Conservation (phyloP, 2,329 filamentous ascomycete genomes). For the Chaetomiaceae sp. region DNA sequence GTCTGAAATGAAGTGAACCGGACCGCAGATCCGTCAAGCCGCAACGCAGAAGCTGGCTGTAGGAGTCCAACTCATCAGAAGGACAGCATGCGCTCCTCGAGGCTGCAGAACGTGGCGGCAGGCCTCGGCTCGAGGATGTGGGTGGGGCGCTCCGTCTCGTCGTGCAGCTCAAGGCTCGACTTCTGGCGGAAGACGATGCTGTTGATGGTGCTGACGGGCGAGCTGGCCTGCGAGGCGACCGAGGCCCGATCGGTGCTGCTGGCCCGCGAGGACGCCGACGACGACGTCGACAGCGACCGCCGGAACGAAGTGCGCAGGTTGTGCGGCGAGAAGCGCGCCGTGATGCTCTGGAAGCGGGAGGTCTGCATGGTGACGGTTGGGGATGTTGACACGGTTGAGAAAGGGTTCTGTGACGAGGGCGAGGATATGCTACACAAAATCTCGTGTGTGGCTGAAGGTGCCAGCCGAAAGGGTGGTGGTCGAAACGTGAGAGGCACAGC, state of each 20-base stretch:
- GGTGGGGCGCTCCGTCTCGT: conserved; percentile 41
- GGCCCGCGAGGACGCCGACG: conserved; percentile 33
- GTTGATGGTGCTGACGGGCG: conserved; percentile 48
- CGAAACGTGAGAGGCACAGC: conserved; percentile 14
- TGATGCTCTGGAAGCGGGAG: conserved; percentile 44
- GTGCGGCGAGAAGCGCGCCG: conserved; percentile 45
- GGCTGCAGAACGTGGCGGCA: conserved; percentile 56
- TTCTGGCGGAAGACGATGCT: conserved; percentile 51
- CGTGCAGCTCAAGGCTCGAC: conserved; percentile 51
- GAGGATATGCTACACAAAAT: background rate
- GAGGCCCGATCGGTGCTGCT: conserved; percentile 38
- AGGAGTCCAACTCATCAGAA: conserved; percentile 25
- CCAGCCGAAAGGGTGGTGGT: background rate
- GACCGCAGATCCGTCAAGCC: no score
- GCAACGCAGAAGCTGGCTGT: no score
- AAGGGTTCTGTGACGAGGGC: conserved; percentile 8
- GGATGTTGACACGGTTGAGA: background rate
- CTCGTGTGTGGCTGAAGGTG: background rate
- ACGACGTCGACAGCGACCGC: conserved; percentile 40
- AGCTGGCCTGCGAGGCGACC: conserved; percentile 40
- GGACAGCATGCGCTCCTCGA: conserved; percentile 53
- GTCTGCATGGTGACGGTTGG: conserved; percentile 37
- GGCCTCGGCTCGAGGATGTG: conserved; percentile 56
- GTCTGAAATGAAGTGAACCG: background rate
- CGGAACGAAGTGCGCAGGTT: conserved; percentile 48